Conservation (phyloP, 2,329 filamentous ascomycete genomes). For the Ophiostoma quercus region DNA sequence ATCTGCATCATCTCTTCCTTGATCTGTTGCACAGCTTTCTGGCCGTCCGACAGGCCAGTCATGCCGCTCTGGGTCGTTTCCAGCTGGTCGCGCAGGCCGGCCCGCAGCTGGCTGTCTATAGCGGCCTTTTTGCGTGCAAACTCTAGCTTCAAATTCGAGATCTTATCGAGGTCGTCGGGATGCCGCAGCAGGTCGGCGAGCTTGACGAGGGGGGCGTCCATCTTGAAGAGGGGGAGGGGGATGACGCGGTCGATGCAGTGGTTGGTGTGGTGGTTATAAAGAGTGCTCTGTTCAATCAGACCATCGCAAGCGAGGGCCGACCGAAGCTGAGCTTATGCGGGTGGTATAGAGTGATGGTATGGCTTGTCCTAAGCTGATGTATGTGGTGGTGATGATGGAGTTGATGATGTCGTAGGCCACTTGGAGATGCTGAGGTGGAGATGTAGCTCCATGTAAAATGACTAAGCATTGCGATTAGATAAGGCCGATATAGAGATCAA, state of each 20-base stretch:
- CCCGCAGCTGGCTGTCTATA: slow-evolving; percentile 81
- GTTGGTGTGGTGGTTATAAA: background rate
- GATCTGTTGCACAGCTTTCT: slow-evolving; percentile 85
- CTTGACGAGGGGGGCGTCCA: slow-evolving; percentile 68
- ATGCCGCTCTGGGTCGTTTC: slow-evolving; percentile 93
- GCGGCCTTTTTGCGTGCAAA: slow-evolving; percentile 90
- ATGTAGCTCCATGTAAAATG: background rate
- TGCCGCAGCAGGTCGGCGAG: slow-evolving; percentile 90
- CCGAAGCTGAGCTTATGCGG: slow-evolving; percentile 9
- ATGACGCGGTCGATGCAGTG: too few relatives aligned
- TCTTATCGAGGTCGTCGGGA: slow-evolving; percentile 96
- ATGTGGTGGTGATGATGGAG: background rate
- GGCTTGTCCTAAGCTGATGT: background rate
- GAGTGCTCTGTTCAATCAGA: slow-evolving; percentile 14
- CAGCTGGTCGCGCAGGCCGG: slow-evolving; percentile 86
- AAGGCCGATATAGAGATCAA: background rate
- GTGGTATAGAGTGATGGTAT: background rate
- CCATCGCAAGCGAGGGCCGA: slow-evolving; percentile 24
- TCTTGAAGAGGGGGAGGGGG: slow-evolving; percentile 33
- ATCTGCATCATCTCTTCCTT: slow-evolving; percentile 99
- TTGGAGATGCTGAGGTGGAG: background rate
- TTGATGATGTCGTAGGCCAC: background rate
- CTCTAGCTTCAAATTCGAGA: slow-evolving; percentile 80
- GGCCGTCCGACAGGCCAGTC: slow-evolving; percentile 79
- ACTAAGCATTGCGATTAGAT: background rate